A percentile compares a stretch with the other conserved stretches of the same genome.
phyloP scores from a whole-genome alignment of 495 filamentous ascomycete genomes.

The Podospora pseudoanserina region DNA sequence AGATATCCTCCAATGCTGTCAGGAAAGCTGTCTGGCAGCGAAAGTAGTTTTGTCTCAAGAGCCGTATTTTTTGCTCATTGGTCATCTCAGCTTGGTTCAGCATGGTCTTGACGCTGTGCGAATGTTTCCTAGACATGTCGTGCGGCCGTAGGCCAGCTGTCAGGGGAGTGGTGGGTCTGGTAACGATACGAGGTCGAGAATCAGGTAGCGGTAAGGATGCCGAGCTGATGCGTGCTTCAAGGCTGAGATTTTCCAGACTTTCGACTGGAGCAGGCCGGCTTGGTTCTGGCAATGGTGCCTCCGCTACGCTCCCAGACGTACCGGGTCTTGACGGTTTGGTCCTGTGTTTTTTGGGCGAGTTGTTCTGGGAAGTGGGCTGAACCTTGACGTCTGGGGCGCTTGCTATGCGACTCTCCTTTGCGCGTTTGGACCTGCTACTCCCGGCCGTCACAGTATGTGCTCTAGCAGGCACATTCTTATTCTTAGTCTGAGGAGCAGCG shows the following conservation, averaged over 20 bases:
- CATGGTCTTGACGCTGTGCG: constrained; percentile 45
- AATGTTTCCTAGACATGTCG: constrained; percentile 47
- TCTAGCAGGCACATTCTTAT: constrained; percentile 48
- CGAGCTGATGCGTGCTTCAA: constrained; percentile 57
- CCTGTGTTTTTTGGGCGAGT: constrained; percentile 29
- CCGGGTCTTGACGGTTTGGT: constrained; percentile 18
- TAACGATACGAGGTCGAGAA: constrained; percentile 41
- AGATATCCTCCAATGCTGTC: constrained; percentile 70
- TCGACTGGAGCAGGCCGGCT: constrained; percentile 22
- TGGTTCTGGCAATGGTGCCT: constrained; percentile 12
- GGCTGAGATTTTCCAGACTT: constrained; percentile 42
- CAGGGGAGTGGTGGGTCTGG: constrained; percentile 48
- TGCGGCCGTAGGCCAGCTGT: constrained; percentile 51
- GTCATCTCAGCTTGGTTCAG: constrained; percentile 54
- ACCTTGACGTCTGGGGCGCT: constrained; percentile 39
- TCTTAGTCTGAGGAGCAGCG: constrained; percentile 24
- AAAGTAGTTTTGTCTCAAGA: constrained; percentile 71
- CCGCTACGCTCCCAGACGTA: constrained; percentile 11
- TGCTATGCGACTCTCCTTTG: constrained; percentile 41
- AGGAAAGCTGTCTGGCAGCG: constrained; percentile 69
- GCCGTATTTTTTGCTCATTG: constrained; percentile 53
- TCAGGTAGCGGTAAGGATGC: constrained; percentile 63
- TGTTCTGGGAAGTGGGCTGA: constrained; percentile 16
- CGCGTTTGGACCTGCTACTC: constrained; percentile 44
- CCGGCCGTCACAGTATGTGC: constrained; percentile 59